A percentile compares a stretch with the other conserved stretches of the same genome.
Conservation (phyloP, 2,329 filamentous ascomycete species). For the Volutella citrinella region DNA sequence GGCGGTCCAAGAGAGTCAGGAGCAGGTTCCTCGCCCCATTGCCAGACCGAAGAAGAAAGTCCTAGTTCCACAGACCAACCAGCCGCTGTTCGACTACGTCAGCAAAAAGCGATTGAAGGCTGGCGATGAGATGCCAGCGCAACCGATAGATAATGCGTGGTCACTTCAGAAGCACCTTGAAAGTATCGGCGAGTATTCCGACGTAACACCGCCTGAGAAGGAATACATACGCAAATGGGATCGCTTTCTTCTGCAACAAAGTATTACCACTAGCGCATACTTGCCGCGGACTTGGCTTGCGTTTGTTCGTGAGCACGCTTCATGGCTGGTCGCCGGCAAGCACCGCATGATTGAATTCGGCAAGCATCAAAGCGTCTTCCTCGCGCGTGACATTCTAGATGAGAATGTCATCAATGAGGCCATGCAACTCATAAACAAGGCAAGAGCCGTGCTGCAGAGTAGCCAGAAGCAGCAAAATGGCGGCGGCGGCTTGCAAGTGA, state of each 20-base stretch:
- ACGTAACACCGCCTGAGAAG: conserved; percentile 52
- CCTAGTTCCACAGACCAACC: conserved; percentile 47
- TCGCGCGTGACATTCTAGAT: conserved; percentile 46
- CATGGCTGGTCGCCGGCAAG: conserved; percentile 49
- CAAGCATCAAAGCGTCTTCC: conserved; percentile 51
- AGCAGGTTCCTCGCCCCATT: too few relatives aligned
- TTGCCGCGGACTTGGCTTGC: conserved; percentile 49
- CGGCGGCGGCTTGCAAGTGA: conserved; percentile 8
- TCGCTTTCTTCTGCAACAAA: conserved; percentile 49
- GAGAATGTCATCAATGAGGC: conserved; percentile 43
- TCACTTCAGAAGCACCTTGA: conserved; percentile 58
- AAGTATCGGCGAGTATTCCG: conserved; percentile 54
- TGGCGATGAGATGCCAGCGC: conserved; percentile 44
- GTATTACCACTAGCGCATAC: conserved; percentile 50
- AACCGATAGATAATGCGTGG: conserved; percentile 49
- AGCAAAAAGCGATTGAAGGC: conserved; percentile 51
- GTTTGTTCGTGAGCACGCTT: conserved; percentile 48
- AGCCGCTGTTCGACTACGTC: conserved; percentile 55
- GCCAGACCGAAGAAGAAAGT: conserved; percentile 28
- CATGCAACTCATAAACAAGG: conserved; percentile 41
- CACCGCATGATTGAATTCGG: conserved; percentile 52
- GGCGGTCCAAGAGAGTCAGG: too few relatives aligned
- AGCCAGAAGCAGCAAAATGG: conserved; percentile 9
- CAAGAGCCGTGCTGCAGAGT: conserved; percentile 29
- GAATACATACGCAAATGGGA: conserved; percentile 60